phyloP scores from a whole-genome alignment of 73 alveolate species.

The Paraurostyla sp. region DNA sequence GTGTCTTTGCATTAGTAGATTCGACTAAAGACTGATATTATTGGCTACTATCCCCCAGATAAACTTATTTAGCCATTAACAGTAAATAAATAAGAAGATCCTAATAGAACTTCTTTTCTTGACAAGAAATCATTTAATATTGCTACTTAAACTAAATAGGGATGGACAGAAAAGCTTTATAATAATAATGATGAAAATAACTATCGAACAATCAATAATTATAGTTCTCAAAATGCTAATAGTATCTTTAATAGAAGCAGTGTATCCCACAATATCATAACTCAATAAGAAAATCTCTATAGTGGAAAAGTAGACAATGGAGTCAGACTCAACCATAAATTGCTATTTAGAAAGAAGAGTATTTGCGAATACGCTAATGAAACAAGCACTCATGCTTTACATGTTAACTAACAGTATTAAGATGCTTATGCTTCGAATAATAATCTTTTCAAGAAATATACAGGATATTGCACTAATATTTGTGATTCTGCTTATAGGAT shows the following conservation, averaged over 20 bases:
- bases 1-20: neutral
- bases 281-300: neutral
- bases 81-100: neutral
- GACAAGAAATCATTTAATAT: neutral
- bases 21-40: neutral
- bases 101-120: no score
- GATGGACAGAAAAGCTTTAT: neutral
- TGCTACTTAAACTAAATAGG: neutral
- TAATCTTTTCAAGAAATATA: neutral
- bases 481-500: constrained; percentile 26
- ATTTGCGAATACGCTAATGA: constrained; percentile 6
- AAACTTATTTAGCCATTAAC: neutral
- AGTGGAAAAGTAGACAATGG: neutral
- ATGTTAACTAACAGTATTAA: neutral
- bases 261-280: neutral
- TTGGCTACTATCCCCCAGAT: constrained; percentile 29
- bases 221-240: neutral
- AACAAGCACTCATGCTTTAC: neutral
- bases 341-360: neutral
- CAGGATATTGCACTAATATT: neutral
- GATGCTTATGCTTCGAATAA: neutral
- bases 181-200: no score
- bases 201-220: no score
- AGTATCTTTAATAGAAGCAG: neutral
- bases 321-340: neutral